Base-by-base conservation (phyloP, 2,329 filamentous ascomycete genomes). In the Orbilia quercus region DNA sequence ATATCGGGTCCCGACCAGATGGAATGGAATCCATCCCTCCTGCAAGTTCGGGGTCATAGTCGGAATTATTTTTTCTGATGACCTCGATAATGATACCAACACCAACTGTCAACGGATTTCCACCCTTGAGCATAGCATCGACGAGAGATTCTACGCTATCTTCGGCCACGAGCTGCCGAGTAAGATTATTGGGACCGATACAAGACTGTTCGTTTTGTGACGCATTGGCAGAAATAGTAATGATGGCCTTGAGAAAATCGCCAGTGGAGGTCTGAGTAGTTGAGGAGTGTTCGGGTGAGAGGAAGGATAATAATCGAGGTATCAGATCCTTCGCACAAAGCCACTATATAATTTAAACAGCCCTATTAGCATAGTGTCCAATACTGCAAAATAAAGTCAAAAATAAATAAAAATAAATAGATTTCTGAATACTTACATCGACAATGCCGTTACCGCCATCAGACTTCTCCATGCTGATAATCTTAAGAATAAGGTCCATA, bases 161-260 rank as follows among this genome's bases (percentile, higher is more conserved):
- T 75, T 90, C 87, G 0, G 95, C 98, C 1, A 99, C 95, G 2
- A 99, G 85, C 81, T 99, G 92, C 42, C 95, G 89, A 3, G 95
- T 99, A 54, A 99, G 86, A 79, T 96, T 95, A 80, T 99, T 99
- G 2, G 95, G 95, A 2, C 95, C 95, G 79, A 99, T 98, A 78
- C 96, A 97, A n/a, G 94, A 95, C 80, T 97, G 93, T 79, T 99
- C 95, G 79, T 97, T 96, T 77, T 96, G 95, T 1, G 94, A 97
- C 1, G 95, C 95, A 79, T 99, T 99, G 73, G 95, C 95, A 1
- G 95, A 98, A 69, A 99, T 97, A 23, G 95, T 99, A 76, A 99
- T 98, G 79, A 99, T 97, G 44, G 95, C 95, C 81, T 99, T 99
- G 78, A 99, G 86, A 77, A 99, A 99, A 80, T 99, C 95, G 45